Conservation (phyloP, 495 filamentous ascomycete species). For the Neurospora sp. region DNA sequence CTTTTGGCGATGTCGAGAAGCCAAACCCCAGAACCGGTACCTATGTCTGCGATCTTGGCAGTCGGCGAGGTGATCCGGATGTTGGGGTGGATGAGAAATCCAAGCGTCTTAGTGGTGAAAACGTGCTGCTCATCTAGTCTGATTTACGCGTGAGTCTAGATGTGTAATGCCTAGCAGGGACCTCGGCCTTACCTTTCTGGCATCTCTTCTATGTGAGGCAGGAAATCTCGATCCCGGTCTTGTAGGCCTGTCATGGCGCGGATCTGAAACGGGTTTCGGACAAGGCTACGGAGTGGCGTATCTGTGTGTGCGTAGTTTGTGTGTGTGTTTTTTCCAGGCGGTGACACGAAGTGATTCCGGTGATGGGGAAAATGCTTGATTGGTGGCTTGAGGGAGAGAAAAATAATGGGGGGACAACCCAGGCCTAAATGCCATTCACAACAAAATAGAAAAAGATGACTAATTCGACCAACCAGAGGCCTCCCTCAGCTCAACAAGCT, state of each 20-base stretch:
- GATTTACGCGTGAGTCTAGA: neutral
- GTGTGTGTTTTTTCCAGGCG: too few species aligned
- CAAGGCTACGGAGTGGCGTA: neutral
- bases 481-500: too few species aligned
- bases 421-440: too few species aligned
- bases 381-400: too few species aligned
- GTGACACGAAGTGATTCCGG: too few species aligned
- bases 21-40: conserved; percentile 17
- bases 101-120: conserved; percentile 9
- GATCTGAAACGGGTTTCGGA: neutral
- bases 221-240: neutral
- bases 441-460: too few species aligned
- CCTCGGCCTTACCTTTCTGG: neutral
- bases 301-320: neutral
- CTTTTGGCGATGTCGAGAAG: conserved; percentile 22
- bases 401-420: too few species aligned
- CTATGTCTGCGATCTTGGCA: conserved; percentile 16
- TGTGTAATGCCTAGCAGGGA: neutral
- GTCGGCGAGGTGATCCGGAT: conserved; percentile 1
- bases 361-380: too few species aligned
- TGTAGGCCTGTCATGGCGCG: neutral
- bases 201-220: neutral
- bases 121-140: conserved; percentile 12
- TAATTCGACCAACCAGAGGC: too few species aligned
- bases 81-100: conserved; percentile 12